phyloP scores from a whole-genome alignment of 768 basidiomycete genomes.

The Leccinum barrowsii region DNA sequence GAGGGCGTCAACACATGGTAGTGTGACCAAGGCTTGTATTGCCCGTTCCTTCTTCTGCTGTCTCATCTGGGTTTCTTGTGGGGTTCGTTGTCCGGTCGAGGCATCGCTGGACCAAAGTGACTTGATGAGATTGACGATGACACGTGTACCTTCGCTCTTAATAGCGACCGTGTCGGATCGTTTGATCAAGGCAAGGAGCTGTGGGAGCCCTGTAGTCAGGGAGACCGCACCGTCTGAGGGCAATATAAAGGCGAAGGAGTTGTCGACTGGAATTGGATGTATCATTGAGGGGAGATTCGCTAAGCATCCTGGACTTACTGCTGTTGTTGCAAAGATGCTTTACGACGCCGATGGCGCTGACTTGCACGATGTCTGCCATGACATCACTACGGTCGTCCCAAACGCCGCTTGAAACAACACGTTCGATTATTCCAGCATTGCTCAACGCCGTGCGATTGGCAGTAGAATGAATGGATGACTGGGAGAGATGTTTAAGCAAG shows the following conservation, averaged over 20 bases:
- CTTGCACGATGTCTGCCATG: slow-evolving; percentile 82
- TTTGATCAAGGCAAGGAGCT: slow-evolving; percentile 69
- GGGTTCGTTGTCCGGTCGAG: slow-evolving; percentile 24
- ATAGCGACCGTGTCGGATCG: slow-evolving; percentile 80
- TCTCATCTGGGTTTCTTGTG: slow-evolving; percentile 36
- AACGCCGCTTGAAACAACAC: slow-evolving; percentile 57
- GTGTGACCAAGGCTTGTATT: slow-evolving; percentile 47
- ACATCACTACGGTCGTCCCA: slow-evolving; percentile 72
- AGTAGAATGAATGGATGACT: slow-evolving; percentile 55
- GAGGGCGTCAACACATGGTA: slow-evolving; percentile 58
- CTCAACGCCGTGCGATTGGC: slow-evolving; percentile 58
- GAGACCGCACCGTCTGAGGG: slow-evolving; percentile 33
- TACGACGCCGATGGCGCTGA: slow-evolving; percentile 80
- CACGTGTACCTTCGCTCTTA: slow-evolving; percentile 86
- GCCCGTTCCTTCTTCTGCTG: slow-evolving; percentile 52
- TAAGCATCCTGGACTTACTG: slow-evolving; percentile 42
- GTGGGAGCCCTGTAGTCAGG: slow-evolving; percentile 52
- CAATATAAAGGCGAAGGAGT: slow-evolving; percentile 49
- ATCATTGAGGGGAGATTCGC: slow-evolving; percentile 27
- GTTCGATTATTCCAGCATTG: slow-evolving; percentile 58
- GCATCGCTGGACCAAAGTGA: slow-evolving; percentile 64
- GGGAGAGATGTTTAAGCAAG: slow-evolving; percentile 82
- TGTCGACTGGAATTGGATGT: slow-evolving; percentile 35
- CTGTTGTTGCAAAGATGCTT: slow-evolving; percentile 84
- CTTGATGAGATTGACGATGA: slow-evolving; percentile 82